phyloP scores from a whole-genome alignment of 495 filamentous ascomycete genomes.

The Neurospora pannonica region DNA sequence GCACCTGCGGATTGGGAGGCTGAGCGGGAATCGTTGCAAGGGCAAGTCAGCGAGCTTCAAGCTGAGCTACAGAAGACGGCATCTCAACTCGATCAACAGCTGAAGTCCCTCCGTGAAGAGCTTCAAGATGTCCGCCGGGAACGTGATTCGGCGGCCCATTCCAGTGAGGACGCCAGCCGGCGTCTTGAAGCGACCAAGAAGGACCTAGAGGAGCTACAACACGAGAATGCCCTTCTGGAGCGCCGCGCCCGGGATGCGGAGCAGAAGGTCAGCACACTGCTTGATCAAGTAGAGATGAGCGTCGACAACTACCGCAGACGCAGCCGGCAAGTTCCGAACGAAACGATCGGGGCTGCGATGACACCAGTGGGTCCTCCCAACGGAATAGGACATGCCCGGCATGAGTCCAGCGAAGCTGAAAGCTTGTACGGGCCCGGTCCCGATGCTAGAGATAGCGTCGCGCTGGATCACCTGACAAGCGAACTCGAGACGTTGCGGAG shows the following conservation, averaged over 20 bases:
- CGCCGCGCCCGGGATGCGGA: slow-evolving; percentile 80
- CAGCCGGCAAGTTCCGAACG: slow-evolving; percentile 28
- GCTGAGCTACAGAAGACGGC: slow-evolving; percentile 55
- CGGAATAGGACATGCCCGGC: slow-evolving; percentile 40
- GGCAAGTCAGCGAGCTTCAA: slow-evolving; percentile 66
- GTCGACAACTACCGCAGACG: slow-evolving; percentile 90
- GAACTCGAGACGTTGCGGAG: slow-evolving; percentile 81
- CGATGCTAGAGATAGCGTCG: slow-evolving; percentile 64
- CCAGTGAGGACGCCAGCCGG: slow-evolving; percentile 47
- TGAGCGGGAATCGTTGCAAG: slow-evolving; percentile 63
- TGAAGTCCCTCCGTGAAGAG: slow-evolving; percentile 56
- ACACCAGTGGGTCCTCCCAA: background rate
- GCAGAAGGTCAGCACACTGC: slow-evolving; percentile 79
- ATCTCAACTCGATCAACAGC: slow-evolving; percentile 58
- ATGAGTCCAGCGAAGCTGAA: slow-evolving; percentile 49
- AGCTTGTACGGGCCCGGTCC: slow-evolving; percentile 33
- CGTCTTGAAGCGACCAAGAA: slow-evolving; percentile 50
- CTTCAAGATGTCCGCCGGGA: slow-evolving; percentile 55
- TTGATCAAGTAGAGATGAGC: slow-evolving; percentile 87
- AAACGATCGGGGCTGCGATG: slow-evolving; percentile 7
- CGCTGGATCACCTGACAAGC: slow-evolving; percentile 80
- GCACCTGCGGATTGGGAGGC: slow-evolving; percentile 63
- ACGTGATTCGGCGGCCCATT: slow-evolving; percentile 51
- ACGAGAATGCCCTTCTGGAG: slow-evolving; percentile 72
- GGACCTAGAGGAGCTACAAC: slow-evolving; percentile 72